phyloP scores from a whole-genome alignment of 495 filamentous ascomycete genomes.

The Hapsidospora chrysogenum region DNA sequence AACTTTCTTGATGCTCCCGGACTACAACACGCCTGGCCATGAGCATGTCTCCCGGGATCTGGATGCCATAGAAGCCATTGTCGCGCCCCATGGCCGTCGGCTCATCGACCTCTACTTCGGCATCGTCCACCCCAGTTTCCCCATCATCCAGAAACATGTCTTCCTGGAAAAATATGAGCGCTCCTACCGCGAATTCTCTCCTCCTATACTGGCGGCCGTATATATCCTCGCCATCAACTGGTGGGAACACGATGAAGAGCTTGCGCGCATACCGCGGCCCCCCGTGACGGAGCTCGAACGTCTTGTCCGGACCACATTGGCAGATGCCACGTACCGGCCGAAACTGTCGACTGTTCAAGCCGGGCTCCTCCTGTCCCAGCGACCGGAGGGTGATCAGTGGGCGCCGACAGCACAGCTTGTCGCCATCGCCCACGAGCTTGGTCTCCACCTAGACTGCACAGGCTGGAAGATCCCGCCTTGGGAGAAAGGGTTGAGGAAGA shows the following conservation, averaged over 20 bases:
- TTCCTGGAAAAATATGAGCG: slow-evolving; percentile 54
- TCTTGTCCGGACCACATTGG: slow-evolving; percentile 44
- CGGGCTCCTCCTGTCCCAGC: slow-evolving; percentile 57
- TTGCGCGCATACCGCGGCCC: slow-evolving; percentile 34
- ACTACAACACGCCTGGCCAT: slow-evolving; percentile 42
- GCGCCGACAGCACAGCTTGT: slow-evolving; percentile 55
- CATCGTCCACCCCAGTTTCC: slow-evolving; percentile 59
- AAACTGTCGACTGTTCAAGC: slow-evolving; percentile 67
- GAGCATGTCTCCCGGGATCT: slow-evolving; percentile 46
- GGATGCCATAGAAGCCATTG: slow-evolving; percentile 57
- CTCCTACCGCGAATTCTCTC: slow-evolving; percentile 46
- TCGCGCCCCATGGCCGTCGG: slow-evolving; percentile 50
- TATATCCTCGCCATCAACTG: slow-evolving; percentile 64
- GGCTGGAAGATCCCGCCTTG: slow-evolving; percentile 54
- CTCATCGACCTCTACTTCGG: slow-evolving; percentile 60
- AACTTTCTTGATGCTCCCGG: slow-evolving; percentile 68
- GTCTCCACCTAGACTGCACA: slow-evolving; percentile 54
- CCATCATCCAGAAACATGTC: slow-evolving; percentile 56
- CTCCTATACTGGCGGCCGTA: slow-evolving; percentile 55
- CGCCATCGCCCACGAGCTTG: slow-evolving; percentile 49
- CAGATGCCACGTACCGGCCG: slow-evolving; percentile 46
- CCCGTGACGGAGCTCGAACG: slow-evolving; percentile 47
- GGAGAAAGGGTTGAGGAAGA: slow-evolving; percentile 52
- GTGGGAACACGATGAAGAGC: slow-evolving; percentile 41
- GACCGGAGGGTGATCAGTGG: slow-evolving; percentile 39